These are phyloP conservation scores for Eucalyptus guilfoylei DNA, from an alignment of 345 rosid genomes.

Conservation along the genomic window DNA sequence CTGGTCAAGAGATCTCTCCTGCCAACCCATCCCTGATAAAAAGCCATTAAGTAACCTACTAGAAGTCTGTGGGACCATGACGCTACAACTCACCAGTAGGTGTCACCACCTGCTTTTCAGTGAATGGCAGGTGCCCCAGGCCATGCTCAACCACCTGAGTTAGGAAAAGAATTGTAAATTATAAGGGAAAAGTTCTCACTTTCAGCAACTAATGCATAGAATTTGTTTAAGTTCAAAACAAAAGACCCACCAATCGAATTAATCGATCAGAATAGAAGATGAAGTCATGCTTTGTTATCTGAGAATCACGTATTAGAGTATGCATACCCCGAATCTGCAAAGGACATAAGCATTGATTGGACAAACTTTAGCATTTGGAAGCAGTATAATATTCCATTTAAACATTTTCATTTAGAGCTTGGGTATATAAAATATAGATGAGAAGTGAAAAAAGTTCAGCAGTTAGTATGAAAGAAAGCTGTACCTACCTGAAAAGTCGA, in stretches of 20 bases:
- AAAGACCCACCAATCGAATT: conserved; percentile 82
- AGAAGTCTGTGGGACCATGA: not conserved
- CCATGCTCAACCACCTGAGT: conserved; percentile 96
- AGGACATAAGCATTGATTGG: not conserved
- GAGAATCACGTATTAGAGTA: conserved; percentile 94
- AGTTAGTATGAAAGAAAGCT: not conserved
- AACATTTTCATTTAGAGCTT: not conserved
- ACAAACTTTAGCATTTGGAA: not conserved
- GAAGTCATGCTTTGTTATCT: conserved; percentile 91
- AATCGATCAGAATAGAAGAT: conserved; percentile 91
- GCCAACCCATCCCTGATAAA: not conserved
- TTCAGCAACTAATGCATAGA: not conserved
- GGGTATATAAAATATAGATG: not conserved
- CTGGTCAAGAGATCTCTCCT: not conserved
- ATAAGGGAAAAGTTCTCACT: not conserved
- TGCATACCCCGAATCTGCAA: conserved; percentile 98
- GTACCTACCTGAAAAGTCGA: conserved; percentile 87
- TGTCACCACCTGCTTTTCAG: conserved; percentile 92
- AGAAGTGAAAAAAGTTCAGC: not conserved
- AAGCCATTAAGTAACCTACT: not conserved
- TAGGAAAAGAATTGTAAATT: not conserved
- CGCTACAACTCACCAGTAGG: conserved; percentile 72
- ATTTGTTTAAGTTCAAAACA: not conserved
- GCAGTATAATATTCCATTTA: not conserved
- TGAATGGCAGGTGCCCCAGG: conserved; percentile 93